Conservation (phyloP, 345 rosid species). For the Orychophragmus violaceus region DNA sequence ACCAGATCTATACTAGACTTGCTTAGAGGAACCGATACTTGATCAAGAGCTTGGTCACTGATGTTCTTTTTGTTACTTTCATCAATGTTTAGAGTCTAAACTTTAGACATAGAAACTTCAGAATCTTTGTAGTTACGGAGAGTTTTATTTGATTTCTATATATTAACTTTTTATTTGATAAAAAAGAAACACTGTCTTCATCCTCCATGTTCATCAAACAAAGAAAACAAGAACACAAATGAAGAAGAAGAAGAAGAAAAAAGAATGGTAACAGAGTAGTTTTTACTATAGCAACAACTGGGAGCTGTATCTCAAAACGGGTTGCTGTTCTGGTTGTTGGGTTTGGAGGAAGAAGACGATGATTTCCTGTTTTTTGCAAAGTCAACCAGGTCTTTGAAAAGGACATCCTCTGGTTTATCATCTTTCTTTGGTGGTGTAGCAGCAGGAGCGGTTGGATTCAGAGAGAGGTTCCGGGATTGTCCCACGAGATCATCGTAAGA, state of each 20-base stretch:
- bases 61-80: constrained; percentile 6
- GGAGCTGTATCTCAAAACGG: constrained; percentile 43
- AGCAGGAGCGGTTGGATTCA: constrained; percentile 35
- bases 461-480: constrained; percentile 58
- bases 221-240: constrained; percentile 12
- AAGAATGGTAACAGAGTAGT: not conserved
- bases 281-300: constrained; percentile 14
- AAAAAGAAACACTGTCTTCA: not conserved
- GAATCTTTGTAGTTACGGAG: constrained; percentile 5
- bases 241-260: constrained; percentile 9
- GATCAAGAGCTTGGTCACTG: not conserved
- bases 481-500: constrained; percentile 54
- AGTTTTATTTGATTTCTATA: not conserved
- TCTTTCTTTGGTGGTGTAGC: constrained; percentile 41
- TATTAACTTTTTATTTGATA: constrained; percentile 8
- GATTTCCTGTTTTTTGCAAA: constrained; percentile 76
- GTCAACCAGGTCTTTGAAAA: constrained; percentile 85
- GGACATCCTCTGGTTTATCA: constrained; percentile 71
- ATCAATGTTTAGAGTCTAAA: not conserved
- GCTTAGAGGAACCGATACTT: not conserved
- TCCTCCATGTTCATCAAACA: constrained; percentile 15
- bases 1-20: constrained; percentile 10
- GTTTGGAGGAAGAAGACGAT: constrained; percentile 56
- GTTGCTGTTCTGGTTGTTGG: constrained; percentile 41
- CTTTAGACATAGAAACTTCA: not conserved